phyloP scores from a whole-genome alignment of 2,329 filamentous ascomycete species.

The Celoporthe dispersa region DNA sequence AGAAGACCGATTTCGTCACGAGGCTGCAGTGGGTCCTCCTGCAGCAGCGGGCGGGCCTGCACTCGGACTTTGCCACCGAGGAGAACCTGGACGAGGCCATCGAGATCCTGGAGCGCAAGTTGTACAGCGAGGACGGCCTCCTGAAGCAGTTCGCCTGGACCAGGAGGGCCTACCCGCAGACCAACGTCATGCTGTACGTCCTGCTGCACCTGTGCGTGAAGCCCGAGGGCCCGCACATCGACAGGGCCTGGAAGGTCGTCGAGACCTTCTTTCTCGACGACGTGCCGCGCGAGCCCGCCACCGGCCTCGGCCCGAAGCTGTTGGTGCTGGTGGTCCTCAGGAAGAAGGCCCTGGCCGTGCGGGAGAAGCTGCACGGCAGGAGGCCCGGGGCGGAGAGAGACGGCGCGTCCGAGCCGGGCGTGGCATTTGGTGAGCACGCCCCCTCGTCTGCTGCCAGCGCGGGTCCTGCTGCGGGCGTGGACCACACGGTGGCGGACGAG shows the following conservation, averaged over 20 bases:
- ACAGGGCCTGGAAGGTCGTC: background rate
- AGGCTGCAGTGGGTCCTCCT: conserved; percentile 27
- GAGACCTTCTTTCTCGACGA: background rate
- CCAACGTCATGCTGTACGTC: conserved; percentile 28
- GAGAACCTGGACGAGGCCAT: conserved; percentile 33
- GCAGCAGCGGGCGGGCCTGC: conserved; percentile 14
- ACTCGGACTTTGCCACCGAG: conserved; percentile 25
- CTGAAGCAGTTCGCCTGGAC: conserved; percentile 21
- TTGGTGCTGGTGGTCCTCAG: conserved; percentile 7
- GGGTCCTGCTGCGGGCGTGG: background rate
- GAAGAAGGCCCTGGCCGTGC: conserved; percentile 1
- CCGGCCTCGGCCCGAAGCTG: conserved; percentile 5
- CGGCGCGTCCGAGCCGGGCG: background rate
- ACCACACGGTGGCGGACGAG: background rate
- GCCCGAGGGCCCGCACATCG: conserved; percentile 22
- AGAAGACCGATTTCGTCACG: conserved; percentile 28
- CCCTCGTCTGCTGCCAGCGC: background rate
- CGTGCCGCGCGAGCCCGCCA: background rate
- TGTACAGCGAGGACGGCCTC: conserved; percentile 16
- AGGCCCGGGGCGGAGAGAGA: background rate
- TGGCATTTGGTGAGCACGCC: background rate
- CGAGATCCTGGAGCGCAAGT: conserved; percentile 18
- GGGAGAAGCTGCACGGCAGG: conserved; percentile 3
- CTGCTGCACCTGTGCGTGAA: conserved; percentile 29
- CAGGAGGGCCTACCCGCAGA: conserved; percentile 24